Base-by-base conservation (phyloP, 1,284 basidiomycete species). In the Malassezia brasiliensis region DNA sequence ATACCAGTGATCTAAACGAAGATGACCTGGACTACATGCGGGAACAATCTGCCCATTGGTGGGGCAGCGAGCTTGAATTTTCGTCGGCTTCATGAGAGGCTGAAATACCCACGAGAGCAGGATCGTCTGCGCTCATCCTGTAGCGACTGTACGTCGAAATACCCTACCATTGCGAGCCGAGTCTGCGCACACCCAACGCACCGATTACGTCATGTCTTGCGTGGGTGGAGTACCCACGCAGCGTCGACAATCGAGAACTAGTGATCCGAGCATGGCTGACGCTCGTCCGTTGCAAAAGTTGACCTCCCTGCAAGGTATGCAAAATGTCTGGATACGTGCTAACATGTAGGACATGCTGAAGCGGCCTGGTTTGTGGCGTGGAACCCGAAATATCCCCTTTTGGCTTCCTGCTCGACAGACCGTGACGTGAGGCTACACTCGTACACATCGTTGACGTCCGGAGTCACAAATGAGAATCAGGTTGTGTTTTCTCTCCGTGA, bases 371-470 rank as follows among this genome's bases (percentile, higher is more conserved):
- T 84, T 57, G 79, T 90, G 30, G 84, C 89, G 7, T 98, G 91
- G 89, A 96, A 96, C 72, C 88, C 90, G 0, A 77, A 80, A 6
- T 82, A 85, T 59, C 82, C 87, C 0, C 74, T 93, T 14, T 79
- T 98, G 14, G 90, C 93, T 0, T 89, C 90, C 5, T 96, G 91
- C 75, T 96, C 91, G 3, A 84, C 87, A 8, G 93, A 98, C 77
- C 93, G 90, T 76, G 84, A 88, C 3, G 86, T 96, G 54, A 81
- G 89, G 39, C 77, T 98, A 53, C 93, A 88, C 74, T 79, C 79
- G 25, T 96, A 91, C 77, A 76, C 76, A 25, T 66, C 75, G 17
- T 31, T 40, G 17, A 39, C 58, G 6, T 52, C 53, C 15, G 66
- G 56, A 1, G 47, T 51, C 17, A 31, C 36, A 3, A 32, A 36